Evolutionary conservation across 768 basidiomycete species (phyloP), one percentile per base, ranked within the genome.

Genomic region (Udeniomyces megalosporus): DNA sequence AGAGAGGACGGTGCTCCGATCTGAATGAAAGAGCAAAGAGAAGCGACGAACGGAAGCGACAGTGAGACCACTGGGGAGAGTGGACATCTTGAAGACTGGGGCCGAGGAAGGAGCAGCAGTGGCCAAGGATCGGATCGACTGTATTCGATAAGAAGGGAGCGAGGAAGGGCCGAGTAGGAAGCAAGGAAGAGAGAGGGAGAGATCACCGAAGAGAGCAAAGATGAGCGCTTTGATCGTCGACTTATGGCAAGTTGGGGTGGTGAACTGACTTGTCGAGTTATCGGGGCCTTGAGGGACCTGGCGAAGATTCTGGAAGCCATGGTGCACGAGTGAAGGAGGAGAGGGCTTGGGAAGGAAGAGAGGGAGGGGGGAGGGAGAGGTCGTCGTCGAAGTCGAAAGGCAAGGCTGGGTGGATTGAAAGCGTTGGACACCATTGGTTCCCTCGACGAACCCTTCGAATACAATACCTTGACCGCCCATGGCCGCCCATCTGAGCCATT

Each of bases 51-150:
- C 90, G 1, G 91, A 93, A 53, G 92, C 92, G 67, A 99, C 84
- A 14, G 90, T 93, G 62, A 99, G 78, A 65, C 95, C 95, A 77
- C 95, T 96, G 15, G 88, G 78, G 59, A 99, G 84, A 5, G 89
- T 93, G 29, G 91, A 85, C 64, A 89, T 82, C 75, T 96, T 84
- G 49, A 91, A 95, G 42, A 63, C 48, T 12, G 62, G 62, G 34
- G 31, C 34, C 56, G 56, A 54, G 29, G 49, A 38, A 32, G 62
- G 56, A 28, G 48, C 48, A 32, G 62, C 55, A 20, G 62, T 63
- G 44, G 62, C 62, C 48, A 59, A 47, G 32, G 26, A 48, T 35
- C 58, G 58, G 49, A 26, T 48, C 3, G 49, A 14, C 24, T 51
- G 28, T 11, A 29, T 17, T 3, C 8, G 49, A 28, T 22, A 3